Evolutionary conservation across 2,329 filamentous ascomycete species (phyloP).

Genomic region (Diaporthe velutina): DNA sequence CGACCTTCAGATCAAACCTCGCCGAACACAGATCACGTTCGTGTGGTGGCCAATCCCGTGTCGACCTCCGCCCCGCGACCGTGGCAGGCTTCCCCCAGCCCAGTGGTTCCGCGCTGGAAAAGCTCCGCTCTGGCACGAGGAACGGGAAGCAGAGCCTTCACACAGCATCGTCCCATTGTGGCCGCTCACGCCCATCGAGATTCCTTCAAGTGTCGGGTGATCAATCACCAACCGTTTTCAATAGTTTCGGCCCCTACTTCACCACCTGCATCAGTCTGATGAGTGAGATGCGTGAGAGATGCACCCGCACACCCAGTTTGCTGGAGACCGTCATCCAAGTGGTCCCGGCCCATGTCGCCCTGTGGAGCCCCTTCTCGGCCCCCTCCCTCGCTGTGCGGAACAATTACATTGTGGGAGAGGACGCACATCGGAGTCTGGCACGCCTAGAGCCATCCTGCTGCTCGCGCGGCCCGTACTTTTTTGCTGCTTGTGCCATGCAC

Average conservation of each 20-base stretch:
- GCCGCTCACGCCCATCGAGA: slow-evolving; percentile 24
- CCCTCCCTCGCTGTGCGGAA: slow-evolving; percentile 37
- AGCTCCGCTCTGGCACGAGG: slow-evolving; percentile 33
- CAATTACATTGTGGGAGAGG: slow-evolving; percentile 35
- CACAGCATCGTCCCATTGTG: slow-evolving; percentile 27
- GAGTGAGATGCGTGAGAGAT: slow-evolving; percentile 40
- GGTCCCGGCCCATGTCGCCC: slow-evolving; percentile 36
- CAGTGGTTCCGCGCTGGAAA: slow-evolving; percentile 30
- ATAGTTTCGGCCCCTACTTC: slow-evolving; percentile 39
- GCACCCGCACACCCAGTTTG: slow-evolving; percentile 39
- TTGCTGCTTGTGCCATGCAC: slow-evolving; percentile 19
- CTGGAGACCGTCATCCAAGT: slow-evolving; percentile 39
- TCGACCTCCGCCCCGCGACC: slow-evolving; percentile 27
- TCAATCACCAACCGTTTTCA: slow-evolving; percentile 36
- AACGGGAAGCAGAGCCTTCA: slow-evolving; percentile 31
- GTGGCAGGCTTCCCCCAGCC: slow-evolving; percentile 33
- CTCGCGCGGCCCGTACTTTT: neutral
- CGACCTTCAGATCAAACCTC: slow-evolving; percentile 32
- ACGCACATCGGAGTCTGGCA: slow-evolving; percentile 6
- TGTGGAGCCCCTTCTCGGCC: slow-evolving; percentile 38
- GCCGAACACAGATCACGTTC: slow-evolving; percentile 31
- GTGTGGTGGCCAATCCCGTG: slow-evolving; percentile 35
- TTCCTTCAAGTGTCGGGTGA: slow-evolving; percentile 36
- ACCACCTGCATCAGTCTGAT: slow-evolving; percentile 40
- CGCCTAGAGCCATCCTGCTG: slow-evolving; percentile 29